Conservation (phyloP, 495 filamentous ascomycete species). For the Beverwykella pulmonaria region DNA sequence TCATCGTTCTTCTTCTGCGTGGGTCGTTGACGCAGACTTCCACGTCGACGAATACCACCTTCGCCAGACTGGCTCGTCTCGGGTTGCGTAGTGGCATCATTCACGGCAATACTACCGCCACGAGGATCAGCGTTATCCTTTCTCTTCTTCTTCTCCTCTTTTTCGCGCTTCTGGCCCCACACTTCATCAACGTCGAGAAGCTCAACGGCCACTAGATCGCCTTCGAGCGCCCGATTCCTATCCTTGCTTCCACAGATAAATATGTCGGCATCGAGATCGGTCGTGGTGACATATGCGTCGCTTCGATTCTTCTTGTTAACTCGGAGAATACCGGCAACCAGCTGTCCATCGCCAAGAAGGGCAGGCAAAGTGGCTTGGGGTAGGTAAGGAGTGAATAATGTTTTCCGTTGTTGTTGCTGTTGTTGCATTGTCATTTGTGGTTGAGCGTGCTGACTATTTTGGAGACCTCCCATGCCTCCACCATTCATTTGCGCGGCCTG, state of each 20-base stretch:
- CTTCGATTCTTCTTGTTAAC: conserved; percentile 99
- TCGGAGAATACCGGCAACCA: conserved; percentile 93
- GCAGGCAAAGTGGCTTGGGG: conserved; percentile 94
- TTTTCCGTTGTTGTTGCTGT: conserved; percentile 92
- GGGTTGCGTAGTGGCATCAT: conserved; percentile 66
- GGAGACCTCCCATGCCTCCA: conserved; percentile 58
- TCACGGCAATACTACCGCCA: conserved; percentile 67
- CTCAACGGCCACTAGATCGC: conserved; percentile 93
- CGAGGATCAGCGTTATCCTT: conserved; percentile 96
- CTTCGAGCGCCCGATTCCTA: conserved; percentile 92
- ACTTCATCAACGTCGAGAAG: conserved; percentile 98
- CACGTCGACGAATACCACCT: conserved; percentile 86
- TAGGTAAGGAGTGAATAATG: conserved; percentile 95
- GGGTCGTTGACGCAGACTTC: conserved; percentile 91
- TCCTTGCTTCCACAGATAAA: conserved; percentile 99
- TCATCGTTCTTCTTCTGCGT: conserved; percentile 99
- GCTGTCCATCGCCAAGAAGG: conserved; percentile 84
- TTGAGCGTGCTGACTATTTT: conserved; percentile 77
- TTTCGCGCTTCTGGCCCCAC: conserved; percentile 97
- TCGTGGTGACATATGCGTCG: conserved; percentile 94
- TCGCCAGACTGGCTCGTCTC: conserved; percentile 67
- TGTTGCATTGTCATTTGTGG: conserved; percentile 61
- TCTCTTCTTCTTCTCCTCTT: conserved; percentile 99
- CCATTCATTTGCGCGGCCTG: conserved; percentile 75
- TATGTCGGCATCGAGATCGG: conserved; percentile 95